Base-by-base conservation (phyloP, 192 early-diverging fungal genomes). In the Coemansia sp. region DNA sequence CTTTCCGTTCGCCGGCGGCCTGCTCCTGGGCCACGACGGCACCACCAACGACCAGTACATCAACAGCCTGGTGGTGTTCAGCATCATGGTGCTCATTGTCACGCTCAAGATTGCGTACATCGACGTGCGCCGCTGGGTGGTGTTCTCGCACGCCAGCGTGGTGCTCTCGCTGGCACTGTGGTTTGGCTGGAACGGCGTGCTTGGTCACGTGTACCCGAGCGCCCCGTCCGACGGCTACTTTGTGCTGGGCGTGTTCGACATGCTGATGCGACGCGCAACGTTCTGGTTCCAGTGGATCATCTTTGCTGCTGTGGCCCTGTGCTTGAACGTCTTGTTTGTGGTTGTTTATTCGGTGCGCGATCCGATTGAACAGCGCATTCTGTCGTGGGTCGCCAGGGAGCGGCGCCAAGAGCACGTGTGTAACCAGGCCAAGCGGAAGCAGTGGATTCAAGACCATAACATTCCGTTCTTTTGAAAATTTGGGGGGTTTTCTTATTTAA, bases 61-160 rank as follows among this genome's bases (percentile, higher is more conserved):
- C n/a, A 60, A 70, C 25, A 82, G 85, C 20, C 50, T 86, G 21
- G 56, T 73, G 7, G 67, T 84, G 2, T 88, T 82, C 59, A 64
- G 81, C 19, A 79, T 78, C 28, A 78, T 84, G 65, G 80, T 88
- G 2, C 45, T 88, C 27, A 69, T 85, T 2, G 86, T 87, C 1
- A 88, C 86, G 1, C 52, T 86, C 50, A 86, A 88, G 65, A 81
- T 88, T 35, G 82, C 84, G 5, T 88, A 86, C 27, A 44, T 88
- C 12, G 86, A 88, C 55, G 80, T 79, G 28, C 86, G 84, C 43
- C 80, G 83, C 29, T 82, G 82, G 79, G 75, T 82, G 14, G 47
- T 79, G 20, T 64, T 85, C 9, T 78, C 86, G 23, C 85, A 86
- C 44, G 8, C 81, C 39, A 82, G 81, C 29, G 82, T 84, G 4